Base-by-base conservation (phyloP, 805 yeast species). In the Yarrowia osloensis region DNA sequence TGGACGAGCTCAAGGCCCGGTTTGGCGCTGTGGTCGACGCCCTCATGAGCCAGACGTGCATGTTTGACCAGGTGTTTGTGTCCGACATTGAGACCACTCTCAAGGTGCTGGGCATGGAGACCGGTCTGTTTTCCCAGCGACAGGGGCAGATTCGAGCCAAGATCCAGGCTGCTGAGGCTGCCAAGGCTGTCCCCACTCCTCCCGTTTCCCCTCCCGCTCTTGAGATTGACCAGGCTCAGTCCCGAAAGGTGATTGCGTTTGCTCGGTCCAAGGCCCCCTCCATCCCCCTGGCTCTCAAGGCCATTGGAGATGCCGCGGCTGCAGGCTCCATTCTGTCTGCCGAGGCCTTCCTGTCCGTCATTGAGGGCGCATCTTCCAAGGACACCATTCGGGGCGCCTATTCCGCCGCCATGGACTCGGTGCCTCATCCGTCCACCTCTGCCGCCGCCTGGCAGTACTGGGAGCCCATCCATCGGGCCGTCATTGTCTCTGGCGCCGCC, bases 401-500 rank as follows among this genome's bases (percentile, higher is more conserved):
- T 11, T 13, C 66, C 8, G 54, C 42, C 4, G 44, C 54, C 40
- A 61, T 70, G 46, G 65, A 67, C 44, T 31, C 61, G 12, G 37
- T 71, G 11, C 73, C 74, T 29, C 70, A 62, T 50, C 73, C 74
- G 28, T 57, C 67, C 6, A 54, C 54, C 6, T 67, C 70, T 12
- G 59, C 70, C 12, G 68, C 61, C 11, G 68, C 69, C 29, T 71
- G 72, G 70, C 70, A 70, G 21, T 40, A 67, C 31, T 76, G 79
- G 79, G 68, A 67, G 37, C 62, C 69, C 12, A 69, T 77, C 26
- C 74, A 75, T 65, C 71, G 76, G 3, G 63, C 71, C 5, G 68
- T 74, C 40, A 71, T 78, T n/a, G 65, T 61, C n/a, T 57, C 66
- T 59, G 70, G 70, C 31, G 72, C 75, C n/a, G 72, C 68, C 17